phyloP scores from a whole-genome alignment of 1,284 basidiomycete species.

The Microbotryum violaceum region DNA sequence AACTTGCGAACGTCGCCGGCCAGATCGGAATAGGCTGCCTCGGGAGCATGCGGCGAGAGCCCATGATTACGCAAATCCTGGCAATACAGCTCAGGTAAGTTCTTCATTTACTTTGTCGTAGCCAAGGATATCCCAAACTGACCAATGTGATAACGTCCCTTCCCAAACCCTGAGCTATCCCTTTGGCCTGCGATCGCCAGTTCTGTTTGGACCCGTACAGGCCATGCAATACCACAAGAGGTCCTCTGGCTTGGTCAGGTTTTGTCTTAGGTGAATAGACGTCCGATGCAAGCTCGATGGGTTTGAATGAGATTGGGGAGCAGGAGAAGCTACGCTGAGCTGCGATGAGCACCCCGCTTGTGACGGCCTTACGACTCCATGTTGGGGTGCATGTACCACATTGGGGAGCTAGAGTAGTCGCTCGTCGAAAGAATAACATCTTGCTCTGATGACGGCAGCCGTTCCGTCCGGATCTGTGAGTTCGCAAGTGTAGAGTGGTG shows the following conservation, averaged over 20 bases:
- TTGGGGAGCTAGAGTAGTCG: not conserved
- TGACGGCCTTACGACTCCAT: not conserved
- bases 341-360: no score
- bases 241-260: slow-evolving; percentile 9
- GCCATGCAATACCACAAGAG: slow-evolving; percentile 35
- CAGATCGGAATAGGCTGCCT: slow-evolving; percentile 63
- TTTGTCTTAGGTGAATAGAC: slow-evolving; percentile 10
- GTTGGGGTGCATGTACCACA: not conserved
- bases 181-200: slow-evolving; percentile 63
- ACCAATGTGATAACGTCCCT: slow-evolving; percentile 67
- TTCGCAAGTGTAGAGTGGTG: not conserved
- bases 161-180: slow-evolving; percentile 52
- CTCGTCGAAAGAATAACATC: not conserved
- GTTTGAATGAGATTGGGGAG: not conserved
- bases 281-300: slow-evolving; percentile 18
- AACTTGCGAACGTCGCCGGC: slow-evolving; percentile 50
- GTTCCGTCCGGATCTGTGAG: not conserved
- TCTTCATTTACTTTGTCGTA: not conserved
- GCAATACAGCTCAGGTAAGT: not conserved
- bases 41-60: slow-evolving; percentile 59
- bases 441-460: not conserved
- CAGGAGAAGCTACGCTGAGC: not conserved
- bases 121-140: slow-evolving; percentile 28
- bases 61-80: slow-evolving; percentile 81
- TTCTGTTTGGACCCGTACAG: slow-evolving; percentile 63